Evolutionary conservation across 192 early-diverging fungal species (phyloP).

Genomic region (Coemansia sp.): DNA sequence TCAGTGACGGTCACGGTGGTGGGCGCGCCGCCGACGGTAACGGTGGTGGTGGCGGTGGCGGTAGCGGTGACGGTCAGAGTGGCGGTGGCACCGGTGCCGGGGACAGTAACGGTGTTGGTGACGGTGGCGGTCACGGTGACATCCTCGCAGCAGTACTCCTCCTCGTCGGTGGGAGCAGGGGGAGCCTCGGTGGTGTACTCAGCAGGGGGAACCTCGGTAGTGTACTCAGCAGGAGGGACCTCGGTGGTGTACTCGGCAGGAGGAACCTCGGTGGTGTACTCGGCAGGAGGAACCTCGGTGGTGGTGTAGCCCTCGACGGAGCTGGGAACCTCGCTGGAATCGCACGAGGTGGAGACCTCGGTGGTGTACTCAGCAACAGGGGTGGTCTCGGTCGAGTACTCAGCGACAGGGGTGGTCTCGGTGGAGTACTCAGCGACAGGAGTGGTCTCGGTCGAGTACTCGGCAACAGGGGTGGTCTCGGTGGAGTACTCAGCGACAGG

Average conservation of each 20-base stretch:
- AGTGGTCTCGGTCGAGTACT: slow-evolving; percentile 1
- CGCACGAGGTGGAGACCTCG: no score
- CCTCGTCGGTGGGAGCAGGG: slow-evolving; percentile 9
- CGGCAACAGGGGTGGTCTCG: not conserved
- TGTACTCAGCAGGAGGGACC: slow-evolving; percentile 11
- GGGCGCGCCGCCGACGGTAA: slow-evolving; percentile 11
- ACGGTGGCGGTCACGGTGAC: slow-evolving; percentile 35
- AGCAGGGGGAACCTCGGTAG: not conserved
- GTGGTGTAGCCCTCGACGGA: slow-evolving; percentile 10
- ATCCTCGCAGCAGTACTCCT: slow-evolving; percentile 48
- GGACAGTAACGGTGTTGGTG: slow-evolving; percentile 10
- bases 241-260: not conserved
- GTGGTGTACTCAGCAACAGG: slow-evolving; percentile 1
- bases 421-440: slow-evolving; percentile 11
- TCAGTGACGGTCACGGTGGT: slow-evolving; percentile 20
- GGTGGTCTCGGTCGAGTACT: not conserved
- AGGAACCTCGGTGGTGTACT: slow-evolving; percentile 1
- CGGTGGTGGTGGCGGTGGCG: slow-evolving; percentile 1
- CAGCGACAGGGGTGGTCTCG: slow-evolving; percentile 2
- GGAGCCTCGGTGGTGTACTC: not conserved
- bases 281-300: not conserved
- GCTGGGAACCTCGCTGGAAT: not conserved
- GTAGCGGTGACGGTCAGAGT: slow-evolving; percentile 11
- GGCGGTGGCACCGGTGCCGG: slow-evolving; percentile 13
- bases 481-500: slow-evolving; percentile 4